These are phyloP conservation scores for Pythium volutum DNA, from an alignment of 352 stramenopile species.

Conservation along the genomic window DNA sequence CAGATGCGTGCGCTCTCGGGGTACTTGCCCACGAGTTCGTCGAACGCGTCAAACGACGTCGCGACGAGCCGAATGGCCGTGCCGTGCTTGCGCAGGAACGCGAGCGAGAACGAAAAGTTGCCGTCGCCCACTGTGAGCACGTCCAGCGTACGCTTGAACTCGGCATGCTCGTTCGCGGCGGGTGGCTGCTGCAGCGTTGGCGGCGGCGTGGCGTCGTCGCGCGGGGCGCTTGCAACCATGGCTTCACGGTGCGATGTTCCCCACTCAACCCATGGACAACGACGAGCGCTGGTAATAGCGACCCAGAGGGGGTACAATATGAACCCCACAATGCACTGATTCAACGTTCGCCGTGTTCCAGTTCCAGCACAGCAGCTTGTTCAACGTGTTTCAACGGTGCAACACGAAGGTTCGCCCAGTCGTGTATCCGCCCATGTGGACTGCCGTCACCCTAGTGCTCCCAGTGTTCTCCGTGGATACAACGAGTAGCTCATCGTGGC, in stretches of 20 bases:
- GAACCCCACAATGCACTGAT: not conserved
- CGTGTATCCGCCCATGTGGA: too few relatives aligned
- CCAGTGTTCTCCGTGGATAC: too few relatives aligned
- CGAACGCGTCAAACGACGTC: conserved; percentile 60
- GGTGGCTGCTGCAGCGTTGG: not conserved
- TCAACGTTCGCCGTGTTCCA: not conserved
- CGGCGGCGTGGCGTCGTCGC: not conserved
- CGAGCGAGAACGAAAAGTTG: conserved; percentile 38
- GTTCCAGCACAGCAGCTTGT: too few relatives aligned
- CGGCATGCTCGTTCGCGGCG: not conserved
- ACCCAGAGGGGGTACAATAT: not conserved
- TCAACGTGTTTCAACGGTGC: too few relatives aligned
- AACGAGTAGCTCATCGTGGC: too few relatives aligned
- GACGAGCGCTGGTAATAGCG: not conserved
- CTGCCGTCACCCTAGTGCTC: too few relatives aligned
- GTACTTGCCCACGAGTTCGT: conserved; percentile 67
- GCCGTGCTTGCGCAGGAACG: conserved; percentile 18
- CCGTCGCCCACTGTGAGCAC: conserved; percentile 33
- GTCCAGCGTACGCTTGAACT: not conserved
- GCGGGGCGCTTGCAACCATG: conserved; percentile 2
- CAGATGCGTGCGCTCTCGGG: conserved; percentile 42
- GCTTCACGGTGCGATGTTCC: not conserved
- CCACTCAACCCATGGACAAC: not conserved
- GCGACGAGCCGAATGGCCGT: conserved; percentile 17
- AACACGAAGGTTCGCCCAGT: too few relatives aligned